Evolutionary conservation across 2,329 filamentous ascomycete genomes (phyloP).

Genomic region (Chaetothyriales sp.): DNA sequence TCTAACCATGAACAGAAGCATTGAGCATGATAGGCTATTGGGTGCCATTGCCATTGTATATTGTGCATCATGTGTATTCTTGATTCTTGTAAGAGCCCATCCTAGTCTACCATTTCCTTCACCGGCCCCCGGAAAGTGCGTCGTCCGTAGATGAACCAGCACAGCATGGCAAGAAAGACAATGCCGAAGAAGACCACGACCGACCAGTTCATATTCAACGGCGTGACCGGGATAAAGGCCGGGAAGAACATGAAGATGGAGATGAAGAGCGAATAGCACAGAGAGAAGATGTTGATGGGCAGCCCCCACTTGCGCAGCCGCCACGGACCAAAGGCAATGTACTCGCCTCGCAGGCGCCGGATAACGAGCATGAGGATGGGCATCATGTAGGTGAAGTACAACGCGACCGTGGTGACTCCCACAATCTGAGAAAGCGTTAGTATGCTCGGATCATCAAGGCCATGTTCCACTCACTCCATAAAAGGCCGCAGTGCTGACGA

Average conservation of each 20-base stretch:
- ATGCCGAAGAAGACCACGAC: slow-evolving; percentile 10
- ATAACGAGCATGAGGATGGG: slow-evolving; percentile 9
- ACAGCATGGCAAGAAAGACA: slow-evolving; percentile 7
- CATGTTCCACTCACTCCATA: slow-evolving; percentile 4
- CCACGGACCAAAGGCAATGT: slow-evolving; percentile 19
- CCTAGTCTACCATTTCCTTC: slow-evolving; percentile 7
- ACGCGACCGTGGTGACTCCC: slow-evolving; percentile 10
- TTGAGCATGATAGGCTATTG: too few species aligned
- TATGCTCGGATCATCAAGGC: not conserved
- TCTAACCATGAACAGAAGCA: too few species aligned
- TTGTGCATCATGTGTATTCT: not conserved
- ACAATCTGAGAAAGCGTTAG: slow-evolving; percentile 2
- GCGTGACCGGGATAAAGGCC: slow-evolving; percentile 20
- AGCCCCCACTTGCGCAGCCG: slow-evolving; percentile 20
- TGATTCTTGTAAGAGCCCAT: not conserved
- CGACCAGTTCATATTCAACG: slow-evolving; percentile 23
- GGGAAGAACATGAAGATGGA: slow-evolving; percentile 24
- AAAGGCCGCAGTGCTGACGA: slow-evolving; percentile 18
- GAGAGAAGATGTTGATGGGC: slow-evolving; percentile 19
- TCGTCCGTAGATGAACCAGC: slow-evolving; percentile 8
- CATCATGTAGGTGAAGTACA: slow-evolving; percentile 14
- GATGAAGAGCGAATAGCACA: slow-evolving; percentile 21
- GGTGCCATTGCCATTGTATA: too few species aligned
- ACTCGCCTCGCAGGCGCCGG: slow-evolving; percentile 2
- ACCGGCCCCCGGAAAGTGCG: slow-evolving; percentile 11